These are phyloP conservation scores for Botryosphaeria dothidea DNA, from an alignment of 2,329 filamentous ascomycete genomes.

Conservation along the genomic window DNA sequence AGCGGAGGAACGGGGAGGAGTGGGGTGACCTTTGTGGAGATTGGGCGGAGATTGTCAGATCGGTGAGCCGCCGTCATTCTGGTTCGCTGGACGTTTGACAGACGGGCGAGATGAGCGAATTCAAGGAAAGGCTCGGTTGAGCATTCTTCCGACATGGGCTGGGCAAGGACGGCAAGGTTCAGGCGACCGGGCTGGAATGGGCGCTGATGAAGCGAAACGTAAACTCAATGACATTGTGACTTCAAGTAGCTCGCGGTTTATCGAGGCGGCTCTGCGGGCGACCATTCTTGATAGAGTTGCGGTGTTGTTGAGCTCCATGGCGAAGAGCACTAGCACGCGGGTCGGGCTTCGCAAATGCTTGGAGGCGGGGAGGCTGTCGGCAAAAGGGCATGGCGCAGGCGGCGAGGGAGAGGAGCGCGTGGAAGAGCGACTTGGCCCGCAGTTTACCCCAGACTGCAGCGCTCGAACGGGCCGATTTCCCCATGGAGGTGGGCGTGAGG, in stretches of 20 bases:
- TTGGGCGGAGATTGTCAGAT: neutral
- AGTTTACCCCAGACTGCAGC: slow-evolving; percentile 7
- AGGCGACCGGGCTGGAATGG: neutral
- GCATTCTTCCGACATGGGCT: neutral
- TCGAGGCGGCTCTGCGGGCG: neutral
- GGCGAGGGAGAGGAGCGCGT: neutral
- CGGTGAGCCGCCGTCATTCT: neutral
- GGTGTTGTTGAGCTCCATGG: neutral
- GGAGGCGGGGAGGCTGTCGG: neutral
- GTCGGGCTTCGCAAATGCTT: slow-evolving; percentile 10
- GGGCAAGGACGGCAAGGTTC: neutral
- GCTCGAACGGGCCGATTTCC: slow-evolving; percentile 6
- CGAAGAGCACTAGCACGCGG: neutral
- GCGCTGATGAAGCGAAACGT: neutral
- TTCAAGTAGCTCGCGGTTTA: neutral
- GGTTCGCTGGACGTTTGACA: neutral
- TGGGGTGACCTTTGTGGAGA: neutral
- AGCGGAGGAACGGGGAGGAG: neutral
- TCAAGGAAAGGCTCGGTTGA: neutral
- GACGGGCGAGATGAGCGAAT: neutral
- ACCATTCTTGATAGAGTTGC: neutral
- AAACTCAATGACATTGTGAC: neutral
- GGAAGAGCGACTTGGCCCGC: neutral
- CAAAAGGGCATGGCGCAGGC: neutral
- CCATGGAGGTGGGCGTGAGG: neutral